Base-by-base conservation (phyloP, 2,329 filamentous ascomycete species). In the Monilinia laxa region DNA sequence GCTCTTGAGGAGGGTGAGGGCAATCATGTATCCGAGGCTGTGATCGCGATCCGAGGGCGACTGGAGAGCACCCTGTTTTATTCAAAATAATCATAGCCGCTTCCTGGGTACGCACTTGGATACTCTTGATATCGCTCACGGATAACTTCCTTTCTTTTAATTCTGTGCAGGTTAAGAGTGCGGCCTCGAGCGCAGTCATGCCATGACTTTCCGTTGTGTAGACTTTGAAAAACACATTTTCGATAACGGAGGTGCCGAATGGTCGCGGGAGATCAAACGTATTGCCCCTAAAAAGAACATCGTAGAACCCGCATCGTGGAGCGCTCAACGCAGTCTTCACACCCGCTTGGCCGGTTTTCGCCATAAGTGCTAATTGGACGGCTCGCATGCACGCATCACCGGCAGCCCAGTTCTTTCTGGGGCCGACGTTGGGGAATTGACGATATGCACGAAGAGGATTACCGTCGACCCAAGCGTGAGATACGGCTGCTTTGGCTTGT, bases 341-440 rank as follows among this genome's bases (percentile, higher is more conserved):
- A 11, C 78, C 78, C 1, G 68, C 62, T 65, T 79, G 75, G 7
- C 75, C 73, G 5, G 69, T 62, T 20, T 64, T 65, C 0, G 73
- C 73, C 0, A 80, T 68, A 2, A 77, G 66, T 1, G 75, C 75
- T 16, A 80, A 69, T 31, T 80, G 77, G 5, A 80, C 77, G 10
- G 78, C 79, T 38, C 78, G 74, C 70, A 77, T 78, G 45, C 76
- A 77, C 1, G 79, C 78, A 70, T 80, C 78, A 1, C 78, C 79
- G 0, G 74, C 79, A 2, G 79, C 78, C 80, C 79, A 81, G 0
- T 79, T 79, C 68, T 81, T 81, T 0, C 79, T 73, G 1, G 78
- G 75, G 1, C 74, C 74, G 0, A 79, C 73, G 63, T 80, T 80
- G 5, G 72, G 68, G 0, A 71, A 71, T 45, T 75, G 73, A 1